Percentiles rank a stretch among this genome's conserved stretches.
These are phyloP conservation scores for Xerocomellus amylosporus DNA, from an alignment of 768 basidiomycete genomes.

Conservation along the genomic window DNA sequence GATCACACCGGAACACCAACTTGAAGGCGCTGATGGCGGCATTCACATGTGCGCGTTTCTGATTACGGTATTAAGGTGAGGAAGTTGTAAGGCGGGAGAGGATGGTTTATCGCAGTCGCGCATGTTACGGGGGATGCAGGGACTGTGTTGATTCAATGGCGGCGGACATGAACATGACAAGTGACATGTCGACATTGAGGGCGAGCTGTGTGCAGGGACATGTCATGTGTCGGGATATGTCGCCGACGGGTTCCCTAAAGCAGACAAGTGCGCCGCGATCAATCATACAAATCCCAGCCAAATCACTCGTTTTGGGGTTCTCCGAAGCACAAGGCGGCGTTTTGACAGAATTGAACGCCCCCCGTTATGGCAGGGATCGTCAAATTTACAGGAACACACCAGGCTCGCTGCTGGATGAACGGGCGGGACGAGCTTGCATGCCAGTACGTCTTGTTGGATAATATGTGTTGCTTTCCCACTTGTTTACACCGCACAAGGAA, in stretches of 20 bases:
- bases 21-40: slow-evolving; percentile 30
- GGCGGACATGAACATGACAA: slow-evolving; percentile 28
- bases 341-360: slow-evolving; percentile 18
- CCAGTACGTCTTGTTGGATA: slow-evolving; percentile 9
- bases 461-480: slow-evolving; percentile 18
- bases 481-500: slow-evolving; percentile 22
- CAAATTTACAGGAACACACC: slow-evolving; percentile 10
- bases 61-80: slow-evolving; percentile 32
- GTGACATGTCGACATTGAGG: slow-evolving; percentile 26
- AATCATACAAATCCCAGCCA: slow-evolving; percentile 20
- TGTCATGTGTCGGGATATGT: slow-evolving; percentile 25
- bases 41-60: slow-evolving; percentile 35
- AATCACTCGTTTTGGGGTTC: slow-evolving; percentile 26
- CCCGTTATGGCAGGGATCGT: slow-evolving; percentile 29
- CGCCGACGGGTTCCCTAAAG: slow-evolving; percentile 28
- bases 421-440: neutral
- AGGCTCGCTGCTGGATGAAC: neutral
- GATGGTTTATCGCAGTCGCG: slow-evolving; percentile 18
- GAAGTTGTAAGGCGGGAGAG: slow-evolving; percentile 29
- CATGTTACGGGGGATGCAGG: slow-evolving; percentile 16
- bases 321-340: slow-evolving; percentile 19
- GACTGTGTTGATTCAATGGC: slow-evolving; percentile 7
- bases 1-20: slow-evolving; percentile 29
- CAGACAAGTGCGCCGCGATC: slow-evolving; percentile 27
- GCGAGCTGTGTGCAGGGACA: slow-evolving; percentile 16